Conservation (phyloP, 164 flowering plant species). For the Stephania yunnanensis region DNA sequence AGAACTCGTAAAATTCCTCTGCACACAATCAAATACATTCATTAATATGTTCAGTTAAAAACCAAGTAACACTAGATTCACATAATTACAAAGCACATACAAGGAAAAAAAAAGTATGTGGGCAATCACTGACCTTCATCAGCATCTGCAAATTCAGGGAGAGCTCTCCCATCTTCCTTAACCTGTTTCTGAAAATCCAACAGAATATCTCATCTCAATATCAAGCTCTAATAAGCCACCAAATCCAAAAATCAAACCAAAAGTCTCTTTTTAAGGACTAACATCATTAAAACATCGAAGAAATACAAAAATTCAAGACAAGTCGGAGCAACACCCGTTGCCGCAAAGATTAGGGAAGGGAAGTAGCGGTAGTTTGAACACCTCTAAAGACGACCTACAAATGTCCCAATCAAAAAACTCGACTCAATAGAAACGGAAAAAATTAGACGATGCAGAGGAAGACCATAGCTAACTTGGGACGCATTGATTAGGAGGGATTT, state of each 20-base stretch:
- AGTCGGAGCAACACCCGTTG: too few relatives aligned
- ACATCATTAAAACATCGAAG: neutral
- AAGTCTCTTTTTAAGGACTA: neutral
- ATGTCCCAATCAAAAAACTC: too few relatives aligned
- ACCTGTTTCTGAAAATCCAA: slow-evolving; percentile 54
- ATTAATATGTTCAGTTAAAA: neutral
- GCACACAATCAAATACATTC: slow-evolving; percentile 29
- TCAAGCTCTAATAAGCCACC: neutral
- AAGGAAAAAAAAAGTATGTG: neutral
- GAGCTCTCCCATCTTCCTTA: slow-evolving; percentile 65
- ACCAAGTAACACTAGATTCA: neutral
- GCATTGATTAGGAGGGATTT: too few relatives aligned
- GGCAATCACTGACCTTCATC: slow-evolving; percentile 60
- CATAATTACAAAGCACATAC: neutral
- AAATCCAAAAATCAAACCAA: neutral
- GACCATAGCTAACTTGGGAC: too few relatives aligned
- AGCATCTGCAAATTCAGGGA: slow-evolving; percentile 87
- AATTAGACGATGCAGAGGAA: too few relatives aligned
- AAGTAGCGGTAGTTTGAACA: too few relatives aligned
- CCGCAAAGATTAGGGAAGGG: too few relatives aligned
- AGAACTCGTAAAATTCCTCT: slow-evolving; percentile 63
- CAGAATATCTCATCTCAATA: slow-evolving; percentile 6
- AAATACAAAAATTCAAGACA: too few relatives aligned
- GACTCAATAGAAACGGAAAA: too few relatives aligned
- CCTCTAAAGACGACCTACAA: too few relatives aligned